phyloP scores from a whole-genome alignment of 306 rosid species.

The Acacia acuminata region DNA sequence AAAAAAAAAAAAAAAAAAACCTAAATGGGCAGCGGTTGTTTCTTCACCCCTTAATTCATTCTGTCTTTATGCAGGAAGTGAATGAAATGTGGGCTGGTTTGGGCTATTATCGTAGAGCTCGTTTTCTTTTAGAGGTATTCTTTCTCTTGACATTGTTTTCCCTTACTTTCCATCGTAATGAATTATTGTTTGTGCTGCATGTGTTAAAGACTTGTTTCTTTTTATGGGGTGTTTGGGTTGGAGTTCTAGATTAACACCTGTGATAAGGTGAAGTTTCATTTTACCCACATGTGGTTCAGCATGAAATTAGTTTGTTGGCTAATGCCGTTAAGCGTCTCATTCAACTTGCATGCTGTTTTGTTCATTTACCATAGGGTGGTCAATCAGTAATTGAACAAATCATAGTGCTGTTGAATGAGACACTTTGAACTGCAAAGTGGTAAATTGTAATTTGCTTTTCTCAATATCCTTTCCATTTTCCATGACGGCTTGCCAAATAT shows the following conservation, averaged over 20 bases:
- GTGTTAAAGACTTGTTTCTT: neutral
- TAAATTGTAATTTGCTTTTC: neutral
- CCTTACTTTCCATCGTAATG: neutral
- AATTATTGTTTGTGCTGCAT: neutral
- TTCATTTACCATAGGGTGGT: neutral
- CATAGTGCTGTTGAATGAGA: neutral
- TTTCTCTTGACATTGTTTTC: conserved; percentile 18
- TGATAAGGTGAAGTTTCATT: neutral
- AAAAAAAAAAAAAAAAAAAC: neutral
- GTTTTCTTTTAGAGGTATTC: conserved; percentile 80
- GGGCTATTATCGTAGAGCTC: conserved; percentile 95
- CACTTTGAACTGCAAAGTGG: neutral
- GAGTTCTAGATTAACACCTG: neutral
- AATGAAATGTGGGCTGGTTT: conserved; percentile 97
- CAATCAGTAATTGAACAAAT: neutral
- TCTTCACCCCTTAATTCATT: conserved; percentile 11
- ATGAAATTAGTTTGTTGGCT: neutral
- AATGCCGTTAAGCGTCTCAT: neutral
- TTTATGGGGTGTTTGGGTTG: neutral
- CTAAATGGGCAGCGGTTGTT: neutral
- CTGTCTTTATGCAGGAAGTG: conserved; percentile 65
- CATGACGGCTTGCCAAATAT: neutral
- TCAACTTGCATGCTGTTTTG: neutral
- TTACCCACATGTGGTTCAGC: neutral
- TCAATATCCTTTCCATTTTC: neutral